Evolutionary conservation across 805 yeast genomes (phyloP), one percentile per base, ranked within the genome.

Genomic region (Yarrowia divulgata): DNA sequence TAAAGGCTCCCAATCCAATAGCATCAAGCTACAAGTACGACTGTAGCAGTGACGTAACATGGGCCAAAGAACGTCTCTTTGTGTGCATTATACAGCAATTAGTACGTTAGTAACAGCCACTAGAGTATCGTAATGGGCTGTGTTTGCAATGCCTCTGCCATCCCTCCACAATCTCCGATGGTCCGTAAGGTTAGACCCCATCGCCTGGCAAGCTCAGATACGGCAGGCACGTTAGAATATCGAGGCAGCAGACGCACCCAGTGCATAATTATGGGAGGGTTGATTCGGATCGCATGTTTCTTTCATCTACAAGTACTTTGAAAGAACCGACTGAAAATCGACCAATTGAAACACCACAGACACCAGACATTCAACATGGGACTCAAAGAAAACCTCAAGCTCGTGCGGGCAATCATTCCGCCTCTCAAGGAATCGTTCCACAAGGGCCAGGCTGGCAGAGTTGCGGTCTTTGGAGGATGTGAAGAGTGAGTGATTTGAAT

Each of bases 401-500:
- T 88, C 62, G 85, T 88, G 12, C 81, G 82, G 68, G 80, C 80
- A 46, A 76, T 92, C 43, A 82, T 94, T 10, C 97, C 97, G 48
- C 98, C 97, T 1, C 79, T 93, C 42, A 79, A 84, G 1, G 86
- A 90, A 6, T 74, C 76, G 16, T 90, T 90, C 77, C 89, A 94
- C 79, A 94, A 94, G 77, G 99, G 99, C 29, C 98, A 94, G 78
- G 88, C 90, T 7, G 98, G 98, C 7, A 84, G 91, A 70, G 82
- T 94, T 1, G 91, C 89, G 12, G 91, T 94, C 0, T 85, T 94
- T 71, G 99, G 99, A 29, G 99, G 99, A 0, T 89, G 95, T 77
- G 93, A 90, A 77, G 98, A 94, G 83, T 80, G 71, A 72, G 82
- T 77, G 23, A 23, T 23, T n/a, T 23, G 29, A 23, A 23, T 16